Evolutionary conservation across 495 filamentous ascomycete genomes (phyloP).

Genomic region (Acidomyces sp.): DNA sequence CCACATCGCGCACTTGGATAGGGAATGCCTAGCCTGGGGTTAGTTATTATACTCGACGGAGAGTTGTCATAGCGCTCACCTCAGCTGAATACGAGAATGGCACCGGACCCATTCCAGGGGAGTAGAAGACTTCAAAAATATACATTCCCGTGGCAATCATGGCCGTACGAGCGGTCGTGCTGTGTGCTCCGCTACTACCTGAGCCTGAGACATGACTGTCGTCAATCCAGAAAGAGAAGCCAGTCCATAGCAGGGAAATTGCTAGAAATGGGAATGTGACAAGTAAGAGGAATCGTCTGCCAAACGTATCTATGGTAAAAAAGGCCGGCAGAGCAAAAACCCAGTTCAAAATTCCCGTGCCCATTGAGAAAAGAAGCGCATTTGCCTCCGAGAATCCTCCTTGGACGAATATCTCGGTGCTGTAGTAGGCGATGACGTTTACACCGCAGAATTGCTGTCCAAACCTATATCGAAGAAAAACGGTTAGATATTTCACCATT

Average conservation of each 20-base stretch:
- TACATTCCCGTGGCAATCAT: slow-evolving; percentile 14
- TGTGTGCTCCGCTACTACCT: slow-evolving; percentile 36
- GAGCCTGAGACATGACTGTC: slow-evolving; percentile 30
- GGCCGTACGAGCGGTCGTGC: slow-evolving; percentile 35
- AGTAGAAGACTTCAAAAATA: slow-evolving; percentile 26
- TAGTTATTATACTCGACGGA: no score
- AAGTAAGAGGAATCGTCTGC: slow-evolving; percentile 31
- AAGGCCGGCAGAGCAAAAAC: slow-evolving; percentile 54
- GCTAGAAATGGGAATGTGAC: slow-evolving; percentile 29
- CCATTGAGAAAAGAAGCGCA: slow-evolving; percentile 42
- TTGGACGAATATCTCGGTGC: slow-evolving; percentile 47
- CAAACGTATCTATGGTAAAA: slow-evolving; percentile 43
- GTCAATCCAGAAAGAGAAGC: slow-evolving; percentile 22
- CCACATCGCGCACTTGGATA: no score
- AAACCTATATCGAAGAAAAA: not conserved
- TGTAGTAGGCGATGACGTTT: slow-evolving; percentile 34
- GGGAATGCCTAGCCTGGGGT: no score
- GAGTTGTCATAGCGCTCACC: no score
- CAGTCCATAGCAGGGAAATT: slow-evolving; percentile 27
- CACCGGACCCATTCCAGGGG: slow-evolving; percentile 23
- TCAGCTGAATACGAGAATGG: slow-evolving; percentile 30
- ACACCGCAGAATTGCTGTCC: slow-evolving; percentile 10
- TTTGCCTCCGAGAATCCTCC: slow-evolving; percentile 34
- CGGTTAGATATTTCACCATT: slow-evolving; percentile 5
- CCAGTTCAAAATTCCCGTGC: slow-evolving; percentile 53